Percentiles rank a stretch among this genome's conserved stretches.
Conservation (phyloP, 805 yeast genomes). For the Myxozyma neglecta region DNA sequence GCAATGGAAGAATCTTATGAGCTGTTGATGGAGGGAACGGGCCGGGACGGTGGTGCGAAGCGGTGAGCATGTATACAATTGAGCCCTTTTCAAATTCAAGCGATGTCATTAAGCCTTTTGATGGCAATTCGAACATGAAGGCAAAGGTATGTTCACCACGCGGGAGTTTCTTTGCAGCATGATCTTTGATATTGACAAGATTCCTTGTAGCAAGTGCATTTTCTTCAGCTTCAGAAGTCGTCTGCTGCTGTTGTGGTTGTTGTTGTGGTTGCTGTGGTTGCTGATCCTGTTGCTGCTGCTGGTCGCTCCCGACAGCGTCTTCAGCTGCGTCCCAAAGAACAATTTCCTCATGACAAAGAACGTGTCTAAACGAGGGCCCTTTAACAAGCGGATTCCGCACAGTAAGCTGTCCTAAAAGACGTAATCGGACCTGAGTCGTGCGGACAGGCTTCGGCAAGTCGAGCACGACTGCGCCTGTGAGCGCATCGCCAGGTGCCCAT, state of each 20-base stretch:
- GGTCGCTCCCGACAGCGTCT: not conserved
- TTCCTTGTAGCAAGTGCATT: not conserved
- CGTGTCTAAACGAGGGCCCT: constrained; percentile 36
- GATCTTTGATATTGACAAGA: not conserved
- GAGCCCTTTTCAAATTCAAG: constrained; percentile 85
- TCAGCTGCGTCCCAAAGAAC: constrained; percentile 33
- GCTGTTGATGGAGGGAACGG: constrained; percentile 40
- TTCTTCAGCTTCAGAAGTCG: not conserved
- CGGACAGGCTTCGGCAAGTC: constrained; percentile 35
- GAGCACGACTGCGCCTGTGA: constrained; percentile 43
- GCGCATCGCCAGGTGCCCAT: constrained; percentile 78
- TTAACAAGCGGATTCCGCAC: constrained; percentile 38
- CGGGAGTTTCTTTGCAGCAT: constrained; percentile 8
- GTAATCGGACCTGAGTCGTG: constrained; percentile 33
- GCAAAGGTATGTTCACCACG: constrained; percentile 85
- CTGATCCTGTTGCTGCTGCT: not conserved
- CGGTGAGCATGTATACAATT: constrained; percentile 63
- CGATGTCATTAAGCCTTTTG: constrained; percentile 67
- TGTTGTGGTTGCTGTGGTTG: not conserved
- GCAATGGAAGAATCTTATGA: constrained; percentile 58
- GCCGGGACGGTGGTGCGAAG: constrained; percentile 39
- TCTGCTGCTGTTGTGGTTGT: constrained; percentile 1
- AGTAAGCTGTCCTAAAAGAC: constrained; percentile 37
- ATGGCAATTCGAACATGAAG: constrained; percentile 78
- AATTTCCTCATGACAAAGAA: constrained; percentile 36